Evolutionary conservation across 1,284 basidiomycete genomes (phyloP).

Genomic region (Puccinia triticina): DNA sequence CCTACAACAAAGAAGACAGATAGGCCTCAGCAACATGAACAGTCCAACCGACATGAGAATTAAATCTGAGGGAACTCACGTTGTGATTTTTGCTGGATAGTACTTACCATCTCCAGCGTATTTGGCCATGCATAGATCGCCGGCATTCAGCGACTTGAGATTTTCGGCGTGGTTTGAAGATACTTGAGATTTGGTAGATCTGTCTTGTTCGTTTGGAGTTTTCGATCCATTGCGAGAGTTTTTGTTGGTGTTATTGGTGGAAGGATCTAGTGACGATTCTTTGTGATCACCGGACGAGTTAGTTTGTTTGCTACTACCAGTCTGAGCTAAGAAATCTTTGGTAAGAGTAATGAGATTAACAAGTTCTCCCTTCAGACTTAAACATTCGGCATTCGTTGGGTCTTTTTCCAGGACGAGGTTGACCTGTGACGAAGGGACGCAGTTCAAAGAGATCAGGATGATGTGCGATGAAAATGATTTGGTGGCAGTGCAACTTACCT

Average conservation of each 20-base stretch:
- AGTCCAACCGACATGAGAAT: not conserved
- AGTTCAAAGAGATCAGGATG: slow-evolving; percentile 42
- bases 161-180: slow-evolving; percentile 54
- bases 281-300: slow-evolving; percentile 68
- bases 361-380: slow-evolving; percentile 76
- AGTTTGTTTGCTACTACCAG: slow-evolving; percentile 61
- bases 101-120: slow-evolving; percentile 85
- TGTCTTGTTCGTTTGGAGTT: slow-evolving; percentile 29
- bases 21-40: not conserved
- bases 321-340: slow-evolving; percentile 72
- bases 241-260: slow-evolving; percentile 26
- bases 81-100: slow-evolving; percentile 86
- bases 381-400: slow-evolving; percentile 74
- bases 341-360: slow-evolving; percentile 86
- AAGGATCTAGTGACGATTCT: slow-evolving; percentile 64
- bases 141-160: slow-evolving; percentile 65
- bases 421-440: slow-evolving; percentile 72
- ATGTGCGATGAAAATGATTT: not conserved
- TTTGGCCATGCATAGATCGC: slow-evolving; percentile 88
- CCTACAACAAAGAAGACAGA: slow-evolving; percentile 60
- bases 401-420: slow-evolving; percentile 80
- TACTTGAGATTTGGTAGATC: slow-evolving; percentile 40
- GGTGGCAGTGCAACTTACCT: slow-evolving; percentile 22
- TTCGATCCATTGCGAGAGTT: slow-evolving; percentile 42
- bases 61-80: slow-evolving; percentile 1